phyloP scores from a whole-genome alignment of 2,329 filamentous ascomycete species.

The Saccharata proteae region DNA sequence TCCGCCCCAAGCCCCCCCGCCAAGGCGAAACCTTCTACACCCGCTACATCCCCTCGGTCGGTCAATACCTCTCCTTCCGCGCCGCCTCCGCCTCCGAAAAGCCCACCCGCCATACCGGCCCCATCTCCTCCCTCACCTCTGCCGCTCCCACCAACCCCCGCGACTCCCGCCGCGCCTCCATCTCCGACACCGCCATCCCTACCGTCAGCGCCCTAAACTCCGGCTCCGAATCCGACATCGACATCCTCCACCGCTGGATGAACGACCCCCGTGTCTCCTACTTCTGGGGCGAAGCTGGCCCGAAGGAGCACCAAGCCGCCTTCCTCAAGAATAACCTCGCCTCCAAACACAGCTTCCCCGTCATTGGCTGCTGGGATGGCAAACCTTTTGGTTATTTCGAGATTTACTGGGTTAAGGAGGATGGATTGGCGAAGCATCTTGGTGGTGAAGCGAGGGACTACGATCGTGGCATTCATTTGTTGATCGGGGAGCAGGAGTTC shows the following conservation, averaged over 20 bases:
- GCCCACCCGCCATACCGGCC: conserved; percentile 53
- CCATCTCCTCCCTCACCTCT: conserved; percentile 22
- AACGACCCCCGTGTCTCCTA: conserved; percentile 67
- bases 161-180: conserved; percentile 20
- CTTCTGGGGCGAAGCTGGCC: conserved; percentile 68
- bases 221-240: conserved; percentile 40
- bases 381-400: conserved; percentile 96
- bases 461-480: conserved; percentile 76
- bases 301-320: conserved; percentile 43
- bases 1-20: conserved; percentile 75
- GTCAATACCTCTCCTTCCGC: conserved; percentile 80
- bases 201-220: conserved; percentile 18
- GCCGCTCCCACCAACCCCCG: conserved; percentile 4
- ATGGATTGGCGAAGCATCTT: conserved; percentile 59
- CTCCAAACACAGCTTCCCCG: conserved; percentile 70
- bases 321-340: conserved; percentile 58
- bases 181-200: conserved; percentile 37
- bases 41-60: conserved; percentile 69
- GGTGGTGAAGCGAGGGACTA: conserved; percentile 58
- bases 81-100: conserved; percentile 59
- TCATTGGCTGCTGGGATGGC: conserved; percentile 86
- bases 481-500: conserved; percentile 88
- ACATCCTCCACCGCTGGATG: conserved; percentile 79
- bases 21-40: conserved; percentile 89
- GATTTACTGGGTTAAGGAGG: conserved; percentile 96